Evolutionary conservation across 495 filamentous ascomycete genomes (phyloP), one percentile per base, ranked within the genome.

Genomic region (Aspergillus carlsbadensis): DNA sequence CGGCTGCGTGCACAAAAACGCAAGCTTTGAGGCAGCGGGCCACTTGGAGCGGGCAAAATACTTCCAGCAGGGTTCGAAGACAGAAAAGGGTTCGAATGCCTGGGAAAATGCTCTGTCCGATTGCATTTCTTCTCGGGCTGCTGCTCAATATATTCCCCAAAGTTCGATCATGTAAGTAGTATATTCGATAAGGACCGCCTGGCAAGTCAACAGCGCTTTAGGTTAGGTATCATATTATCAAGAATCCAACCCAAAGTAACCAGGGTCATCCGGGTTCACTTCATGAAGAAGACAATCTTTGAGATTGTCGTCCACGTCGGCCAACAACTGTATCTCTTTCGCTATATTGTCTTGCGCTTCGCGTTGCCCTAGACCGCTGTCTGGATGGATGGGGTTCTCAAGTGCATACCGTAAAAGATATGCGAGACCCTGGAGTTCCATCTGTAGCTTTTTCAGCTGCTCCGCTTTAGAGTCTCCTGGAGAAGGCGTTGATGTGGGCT

Each of bases 351-450:
- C 64, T 63, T 65, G 65, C 13, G 61, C 63, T 37, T 52, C 58
- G 37, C 57, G 2, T 43, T 66, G 64, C 14, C 64, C 65, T 10
- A 33, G 48, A 40, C 69, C 67, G 1, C 45, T 46, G 1, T 49
- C 45, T 15, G 34, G 51, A 18, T 45, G 22, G 15, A 58, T 40
- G 15, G 67, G 68, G 40, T 70, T 69, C 54, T 69, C 64, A 52
- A 69, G 66, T 47, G 61, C 71, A 60, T 67, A 68, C 47, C 70
- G 77, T 61, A 76, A 42, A 13, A 73, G 35, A 45, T 62, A 65
- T 13, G 73, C 72, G 2, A 66, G 60, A 14, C 70, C 68, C 44
- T 73, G 72, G 54, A 91, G 65, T 57, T 81, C 74, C 15, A 59
- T 51, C 66, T 76, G 75, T 22, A 87, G 58, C 2, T 58, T 63